Evolutionary conservation across 2,329 filamentous ascomycete species (phyloP).

Genomic region (Cercospora sojina): DNA sequence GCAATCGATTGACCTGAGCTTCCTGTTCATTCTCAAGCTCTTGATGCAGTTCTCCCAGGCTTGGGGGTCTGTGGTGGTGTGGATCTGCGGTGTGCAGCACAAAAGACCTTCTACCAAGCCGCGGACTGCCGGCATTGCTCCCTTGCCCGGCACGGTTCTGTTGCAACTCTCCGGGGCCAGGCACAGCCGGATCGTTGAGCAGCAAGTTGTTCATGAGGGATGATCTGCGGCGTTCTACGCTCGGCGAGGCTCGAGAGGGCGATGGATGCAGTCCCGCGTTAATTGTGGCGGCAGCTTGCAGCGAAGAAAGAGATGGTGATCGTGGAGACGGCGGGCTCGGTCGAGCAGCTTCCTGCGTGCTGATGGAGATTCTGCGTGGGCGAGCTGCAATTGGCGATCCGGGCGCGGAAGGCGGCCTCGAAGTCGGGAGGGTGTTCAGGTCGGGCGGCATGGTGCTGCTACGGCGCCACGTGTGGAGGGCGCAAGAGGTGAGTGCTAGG

Average conservation of each 20-base stretch:
- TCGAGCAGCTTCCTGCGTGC: constrained; percentile 43
- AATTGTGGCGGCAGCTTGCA: constrained; percentile 74
- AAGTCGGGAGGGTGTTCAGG: constrained; percentile 55
- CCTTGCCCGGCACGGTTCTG: constrained; percentile 37
- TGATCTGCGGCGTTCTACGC: constrained; percentile 61
- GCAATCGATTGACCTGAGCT: constrained; percentile 73
- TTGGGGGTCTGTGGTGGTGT: constrained; percentile 63
- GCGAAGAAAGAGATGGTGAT: constrained; percentile 64
- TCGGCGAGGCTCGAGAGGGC: constrained; percentile 50
- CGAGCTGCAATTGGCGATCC: constrained; percentile 34
- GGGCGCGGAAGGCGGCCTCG: constrained; percentile 35
- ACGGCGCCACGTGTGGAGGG: not conserved
- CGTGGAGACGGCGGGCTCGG: constrained; percentile 57
- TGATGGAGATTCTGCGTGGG: constrained; percentile 35
- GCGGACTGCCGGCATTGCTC: constrained; percentile 33
- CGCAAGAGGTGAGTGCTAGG: not conserved
- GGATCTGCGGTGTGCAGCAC: constrained; percentile 54
- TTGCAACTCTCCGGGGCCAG: constrained; percentile 68
- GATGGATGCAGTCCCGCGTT: constrained; percentile 61
- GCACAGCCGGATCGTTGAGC: constrained; percentile 67
- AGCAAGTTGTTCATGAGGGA: constrained; percentile 71
- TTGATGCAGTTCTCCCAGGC: constrained; percentile 74
- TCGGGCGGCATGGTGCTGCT: constrained; percentile 52
- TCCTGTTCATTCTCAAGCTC: constrained; percentile 78
- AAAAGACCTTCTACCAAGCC: constrained; percentile 34